Conservation (phyloP, 2,329 filamentous ascomycete genomes). For the Trichothecium sympodiale region DNA sequence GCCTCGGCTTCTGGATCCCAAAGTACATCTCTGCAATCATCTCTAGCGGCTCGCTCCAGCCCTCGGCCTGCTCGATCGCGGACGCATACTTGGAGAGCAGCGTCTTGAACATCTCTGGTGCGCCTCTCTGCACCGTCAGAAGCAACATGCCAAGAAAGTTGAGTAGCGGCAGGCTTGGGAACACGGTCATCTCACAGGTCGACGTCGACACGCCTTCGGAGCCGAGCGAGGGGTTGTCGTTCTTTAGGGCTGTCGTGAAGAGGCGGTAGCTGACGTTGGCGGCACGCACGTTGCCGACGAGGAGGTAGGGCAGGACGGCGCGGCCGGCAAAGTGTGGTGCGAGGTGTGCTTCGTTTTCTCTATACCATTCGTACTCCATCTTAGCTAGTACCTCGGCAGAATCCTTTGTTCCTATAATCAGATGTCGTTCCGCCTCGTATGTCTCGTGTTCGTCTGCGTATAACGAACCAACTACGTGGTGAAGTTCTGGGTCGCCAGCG, state of each 20-base stretch:
- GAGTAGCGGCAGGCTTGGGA: conserved; percentile 82
- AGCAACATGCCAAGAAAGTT: conserved; percentile 87
- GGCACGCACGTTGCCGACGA: conserved; percentile 80
- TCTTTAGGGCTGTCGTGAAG: conserved; percentile 30
- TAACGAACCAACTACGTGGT: conserved; percentile 79
- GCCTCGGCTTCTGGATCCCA: conserved; percentile 73
- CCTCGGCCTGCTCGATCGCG: conserved; percentile 62
- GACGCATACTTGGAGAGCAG: conserved; percentile 70
- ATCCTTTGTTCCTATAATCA: conserved; percentile 80
- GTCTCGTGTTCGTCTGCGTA: conserved; percentile 89
- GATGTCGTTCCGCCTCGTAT: conserved; percentile 87
- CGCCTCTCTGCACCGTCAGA: conserved; percentile 70
- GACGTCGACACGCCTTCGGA: conserved; percentile 73
- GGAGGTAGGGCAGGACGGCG: conserved; percentile 80
- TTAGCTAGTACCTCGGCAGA: conserved; percentile 69
- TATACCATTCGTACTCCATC: conserved; percentile 92
- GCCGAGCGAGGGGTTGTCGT: conserved; percentile 41
- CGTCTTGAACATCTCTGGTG: conserved; percentile 68
- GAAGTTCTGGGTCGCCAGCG: conserved; percentile 84
- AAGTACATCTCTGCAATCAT: conserved; percentile 97
- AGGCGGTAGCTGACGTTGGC: conserved; percentile 73
- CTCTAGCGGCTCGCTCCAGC: conserved; percentile 74
- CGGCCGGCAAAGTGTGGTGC: conserved; percentile 79
- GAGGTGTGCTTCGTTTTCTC: conserved; percentile 74
- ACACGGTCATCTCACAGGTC: conserved; percentile 66